A percentile compares a stretch with the other conserved stretches of the same genome.
Conservation (phyloP, 2,329 filamentous ascomycete species). For the Xylariaceae sp. region DNA sequence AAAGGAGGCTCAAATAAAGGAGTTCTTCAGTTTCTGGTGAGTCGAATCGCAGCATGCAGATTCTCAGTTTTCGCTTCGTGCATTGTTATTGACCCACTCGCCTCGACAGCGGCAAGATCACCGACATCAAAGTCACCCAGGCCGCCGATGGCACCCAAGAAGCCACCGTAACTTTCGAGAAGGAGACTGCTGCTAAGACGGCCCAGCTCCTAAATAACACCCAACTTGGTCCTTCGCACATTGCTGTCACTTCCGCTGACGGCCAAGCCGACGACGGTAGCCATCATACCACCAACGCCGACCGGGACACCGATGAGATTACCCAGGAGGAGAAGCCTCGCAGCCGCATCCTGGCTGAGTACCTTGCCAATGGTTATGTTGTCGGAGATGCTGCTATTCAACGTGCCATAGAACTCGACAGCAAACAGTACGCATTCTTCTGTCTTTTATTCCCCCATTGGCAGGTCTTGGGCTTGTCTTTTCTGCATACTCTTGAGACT, state of each 20-base stretch:
- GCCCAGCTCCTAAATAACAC: constrained; percentile 97
- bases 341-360: constrained; percentile 91
- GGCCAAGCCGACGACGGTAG: constrained; percentile 68
- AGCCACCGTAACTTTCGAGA: constrained; percentile 95
- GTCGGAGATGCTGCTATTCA: constrained; percentile 78
- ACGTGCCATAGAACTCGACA: constrained; percentile 84
- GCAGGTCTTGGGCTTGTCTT: background rate
- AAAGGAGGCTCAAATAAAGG: constrained; percentile 86
- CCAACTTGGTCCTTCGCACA: constrained; percentile 85
- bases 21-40: constrained; percentile 98
- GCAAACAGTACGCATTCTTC: constrained; percentile 65
- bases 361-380: constrained; percentile 92
- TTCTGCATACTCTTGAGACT: background rate
- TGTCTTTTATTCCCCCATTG: constrained; percentile 2
- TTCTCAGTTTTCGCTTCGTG: background rate
- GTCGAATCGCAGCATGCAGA: constrained; percentile 36
- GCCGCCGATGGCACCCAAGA: constrained; percentile 72
- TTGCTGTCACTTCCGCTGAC: constrained; percentile 73
- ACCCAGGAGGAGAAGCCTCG: constrained; percentile 97
- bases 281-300: constrained; percentile 59
- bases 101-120: constrained; percentile 82
- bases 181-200: constrained; percentile 95
- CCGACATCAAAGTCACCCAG: constrained; percentile 76
- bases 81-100: constrained; percentile 1
- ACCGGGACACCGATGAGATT: constrained; percentile 72